phyloP scores from a whole-genome alignment of 495 filamentous ascomycete species.

The Aspergillus hancockii region DNA sequence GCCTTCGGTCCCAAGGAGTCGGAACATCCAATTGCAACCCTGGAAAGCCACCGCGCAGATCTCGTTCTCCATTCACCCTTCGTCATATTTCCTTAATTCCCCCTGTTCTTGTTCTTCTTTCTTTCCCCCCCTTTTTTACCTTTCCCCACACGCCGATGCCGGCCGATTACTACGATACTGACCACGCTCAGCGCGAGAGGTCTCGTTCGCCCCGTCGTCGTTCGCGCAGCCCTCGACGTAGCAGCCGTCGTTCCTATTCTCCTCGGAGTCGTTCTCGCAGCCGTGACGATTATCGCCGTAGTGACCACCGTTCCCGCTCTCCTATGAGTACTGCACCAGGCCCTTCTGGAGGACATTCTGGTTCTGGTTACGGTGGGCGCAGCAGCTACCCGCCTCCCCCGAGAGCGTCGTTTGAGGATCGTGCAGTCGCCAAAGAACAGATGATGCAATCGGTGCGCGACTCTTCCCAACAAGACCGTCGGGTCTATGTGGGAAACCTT shows the following conservation, averaged over 20 bases:
- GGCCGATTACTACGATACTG: slow-evolving; percentile 35
- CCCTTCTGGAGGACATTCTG: slow-evolving; percentile 66
- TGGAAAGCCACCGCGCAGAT: slow-evolving; percentile 12
- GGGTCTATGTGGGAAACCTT: slow-evolving; percentile 98
- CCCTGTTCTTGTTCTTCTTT: slow-evolving; percentile 6
- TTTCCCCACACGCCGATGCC: slow-evolving; percentile 30
- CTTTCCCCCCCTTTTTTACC: slow-evolving; percentile 17
- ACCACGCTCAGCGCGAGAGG: slow-evolving; percentile 79
- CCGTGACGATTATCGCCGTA: slow-evolving; percentile 83
- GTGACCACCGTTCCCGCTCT: slow-evolving; percentile 77
- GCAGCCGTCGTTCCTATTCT: slow-evolving; percentile 82
- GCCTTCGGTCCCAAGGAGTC: slow-evolving; percentile 1
- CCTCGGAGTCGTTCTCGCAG: slow-evolving; percentile 91
- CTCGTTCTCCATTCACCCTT: slow-evolving; percentile 8
- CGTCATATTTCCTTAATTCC: slow-evolving; percentile 10
- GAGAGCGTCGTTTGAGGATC: slow-evolving; percentile 75
- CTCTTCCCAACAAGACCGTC: slow-evolving; percentile 95
- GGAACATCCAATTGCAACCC: slow-evolving; percentile 6
- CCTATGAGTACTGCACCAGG: slow-evolving; percentile 78
- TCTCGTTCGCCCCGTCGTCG: slow-evolving; percentile 91
- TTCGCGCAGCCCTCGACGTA: slow-evolving; percentile 72
- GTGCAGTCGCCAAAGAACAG: slow-evolving; percentile 80
- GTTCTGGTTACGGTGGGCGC: slow-evolving; percentile 57
- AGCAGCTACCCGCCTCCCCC: slow-evolving; percentile 62
- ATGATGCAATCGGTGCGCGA: slow-evolving; percentile 95